phyloP scores from a whole-genome alignment of 1,284 basidiomycete species.

The Somion occarium region DNA sequence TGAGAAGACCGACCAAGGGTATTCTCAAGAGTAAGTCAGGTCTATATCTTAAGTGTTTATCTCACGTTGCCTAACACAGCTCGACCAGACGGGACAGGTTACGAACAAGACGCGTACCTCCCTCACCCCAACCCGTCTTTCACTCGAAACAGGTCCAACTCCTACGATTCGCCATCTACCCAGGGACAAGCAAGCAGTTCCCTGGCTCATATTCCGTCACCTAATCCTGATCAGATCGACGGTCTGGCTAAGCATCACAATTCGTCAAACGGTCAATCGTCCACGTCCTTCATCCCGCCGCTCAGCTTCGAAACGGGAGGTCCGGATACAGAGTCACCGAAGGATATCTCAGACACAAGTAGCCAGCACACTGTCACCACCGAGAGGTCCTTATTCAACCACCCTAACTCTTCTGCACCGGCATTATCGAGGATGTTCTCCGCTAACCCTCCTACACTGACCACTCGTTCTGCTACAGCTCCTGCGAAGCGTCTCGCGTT shows the following conservation, averaged over 20 bases:
- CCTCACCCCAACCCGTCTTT: conserved; percentile 40
- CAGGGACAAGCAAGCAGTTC: conserved; percentile 59
- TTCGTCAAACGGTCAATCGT: conserved; percentile 24
- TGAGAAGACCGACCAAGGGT: conserved; percentile 68
- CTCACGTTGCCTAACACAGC: conserved; percentile 22
- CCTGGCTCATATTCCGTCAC: conserved; percentile 71
- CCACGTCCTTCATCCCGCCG: conserved; percentile 44
- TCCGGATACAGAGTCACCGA: conserved; percentile 26
- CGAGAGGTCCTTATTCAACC: conserved; percentile 52
- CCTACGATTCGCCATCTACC: conserved; percentile 61
- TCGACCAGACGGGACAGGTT: conserved; percentile 52
- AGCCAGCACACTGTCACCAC: conserved; percentile 22
- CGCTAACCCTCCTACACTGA: conserved; percentile 40
- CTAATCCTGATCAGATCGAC: conserved; percentile 83
- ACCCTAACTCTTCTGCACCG: conserved; percentile 87
- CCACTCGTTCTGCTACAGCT: conserved; percentile 60
- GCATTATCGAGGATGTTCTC: conserved; percentile 62
- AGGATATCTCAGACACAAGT: conserved; percentile 29
- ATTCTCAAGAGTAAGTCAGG: conserved; percentile 81
- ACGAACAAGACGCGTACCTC: conserved; percentile 55
- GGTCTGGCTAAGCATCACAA: conserved; percentile 70
- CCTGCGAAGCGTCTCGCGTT: conserved; percentile 79
- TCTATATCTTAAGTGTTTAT: conserved; percentile 9
- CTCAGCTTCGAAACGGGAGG: conserved; percentile 49
- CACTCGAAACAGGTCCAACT: conserved; percentile 68